Conservation (phyloP, 2,329 filamentous ascomycete species). For the Pezicula radicicola region DNA sequence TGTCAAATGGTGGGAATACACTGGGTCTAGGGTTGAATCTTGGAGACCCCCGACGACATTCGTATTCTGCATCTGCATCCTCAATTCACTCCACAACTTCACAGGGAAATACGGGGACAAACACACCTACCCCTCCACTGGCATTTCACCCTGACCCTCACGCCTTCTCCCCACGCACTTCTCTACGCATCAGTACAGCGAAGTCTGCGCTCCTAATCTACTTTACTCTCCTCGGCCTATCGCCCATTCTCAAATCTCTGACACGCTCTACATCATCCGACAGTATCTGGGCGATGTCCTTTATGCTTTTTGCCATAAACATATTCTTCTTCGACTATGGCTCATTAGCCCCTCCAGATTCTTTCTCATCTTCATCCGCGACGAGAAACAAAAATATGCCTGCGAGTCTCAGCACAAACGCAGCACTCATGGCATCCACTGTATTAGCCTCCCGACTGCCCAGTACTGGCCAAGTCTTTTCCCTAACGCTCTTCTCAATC, state of each 20-base stretch:
- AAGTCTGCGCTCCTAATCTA: constrained; percentile 94
- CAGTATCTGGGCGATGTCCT: constrained; percentile 96
- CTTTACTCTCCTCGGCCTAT: constrained; percentile 85
- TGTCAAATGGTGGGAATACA: constrained; percentile 7
- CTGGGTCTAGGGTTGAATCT: constrained; percentile 36
- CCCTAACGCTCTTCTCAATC: constrained; percentile 90
- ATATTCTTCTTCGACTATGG: constrained; percentile 98
- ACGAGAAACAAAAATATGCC: constrained; percentile 33
- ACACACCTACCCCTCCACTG: constrained; percentile 28
- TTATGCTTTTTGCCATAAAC: constrained; percentile 90
- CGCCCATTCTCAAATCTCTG: constrained; percentile 94
- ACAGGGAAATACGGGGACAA: constrained; percentile 16
- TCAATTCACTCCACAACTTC: constrained; percentile 46
- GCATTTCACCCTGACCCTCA: constrained; percentile 10
- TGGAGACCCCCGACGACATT: constrained; percentile 32
- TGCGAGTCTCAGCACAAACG: constrained; percentile 81
- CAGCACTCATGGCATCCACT: constrained; percentile 92
- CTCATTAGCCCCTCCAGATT: constrained; percentile 36
- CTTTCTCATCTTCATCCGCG: constrained; percentile 58
- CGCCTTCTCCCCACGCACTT: constrained; percentile 38
- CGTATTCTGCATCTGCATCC: constrained; percentile 50
- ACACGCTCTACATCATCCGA: constrained; percentile 89
- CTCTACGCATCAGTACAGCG: constrained; percentile 71
- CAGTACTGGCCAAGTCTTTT: constrained; percentile 91
- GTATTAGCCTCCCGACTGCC: constrained; percentile 88